Percentiles rank a stretch among this genome's conserved stretches.
These are phyloP conservation scores for Apiotrichum laibachii DNA, from an alignment of 1,284 basidiomycete species.

Conservation along the genomic window DNA sequence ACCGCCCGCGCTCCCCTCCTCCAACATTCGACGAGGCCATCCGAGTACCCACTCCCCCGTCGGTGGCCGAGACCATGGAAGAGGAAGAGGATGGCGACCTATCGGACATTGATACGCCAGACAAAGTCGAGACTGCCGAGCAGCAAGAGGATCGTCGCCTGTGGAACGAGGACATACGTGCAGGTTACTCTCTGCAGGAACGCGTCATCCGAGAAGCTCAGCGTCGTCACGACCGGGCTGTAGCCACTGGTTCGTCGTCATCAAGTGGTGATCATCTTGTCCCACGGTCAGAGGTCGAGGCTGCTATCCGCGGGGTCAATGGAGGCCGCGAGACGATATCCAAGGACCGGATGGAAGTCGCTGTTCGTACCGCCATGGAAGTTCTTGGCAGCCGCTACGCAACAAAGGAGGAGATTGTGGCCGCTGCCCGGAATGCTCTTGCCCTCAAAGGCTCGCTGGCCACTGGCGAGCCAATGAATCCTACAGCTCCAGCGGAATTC, in stretches of 20 bases:
- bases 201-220: conserved; percentile 36
- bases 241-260: background rate
- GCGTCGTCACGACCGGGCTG: background rate
- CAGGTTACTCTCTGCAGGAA: conserved; percentile 43
- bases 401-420: conserved; percentile 4
- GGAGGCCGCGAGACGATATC: background rate
- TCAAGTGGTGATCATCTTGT: background rate
- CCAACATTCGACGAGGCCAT: conserved; percentile 29
- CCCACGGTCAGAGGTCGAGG: conserved; percentile 2
- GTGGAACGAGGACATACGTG: conserved; percentile 47
- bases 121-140: conserved; percentile 14
- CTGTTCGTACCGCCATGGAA: background rate
- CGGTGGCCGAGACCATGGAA: conserved; percentile 21
- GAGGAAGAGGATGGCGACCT: background rate
- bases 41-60: conserved; percentile 35
- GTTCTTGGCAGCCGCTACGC: background rate
- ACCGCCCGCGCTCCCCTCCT: conserved; percentile 36
- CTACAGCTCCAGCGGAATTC: background rate
- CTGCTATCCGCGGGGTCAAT: conserved; percentile 2
- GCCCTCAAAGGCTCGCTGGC: background rate
- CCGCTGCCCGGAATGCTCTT: background rate
- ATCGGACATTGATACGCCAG: too few relatives aligned
- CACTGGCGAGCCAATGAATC: background rate
- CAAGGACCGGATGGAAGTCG: conserved; percentile 4
- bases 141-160: conserved; percentile 35